These are phyloP conservation scores for Solanum pinnatisectum DNA, from an alignment of 257 asterid genomes.

Conservation along the genomic window DNA sequence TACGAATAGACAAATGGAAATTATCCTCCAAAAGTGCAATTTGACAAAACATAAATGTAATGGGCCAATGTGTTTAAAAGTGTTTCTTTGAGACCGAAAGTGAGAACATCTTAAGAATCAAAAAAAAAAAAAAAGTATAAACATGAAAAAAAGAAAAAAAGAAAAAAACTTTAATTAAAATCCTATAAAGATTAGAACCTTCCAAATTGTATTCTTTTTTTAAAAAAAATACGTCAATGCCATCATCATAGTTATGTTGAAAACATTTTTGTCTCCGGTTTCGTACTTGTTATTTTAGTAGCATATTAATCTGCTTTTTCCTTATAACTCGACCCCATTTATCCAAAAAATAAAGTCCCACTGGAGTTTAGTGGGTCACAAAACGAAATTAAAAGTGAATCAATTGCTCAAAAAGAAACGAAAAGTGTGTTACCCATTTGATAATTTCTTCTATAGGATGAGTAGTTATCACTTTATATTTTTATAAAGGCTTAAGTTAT, in stretches of 20 bases:
- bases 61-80: not conserved
- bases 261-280: not conserved
- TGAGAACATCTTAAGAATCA: not conserved
- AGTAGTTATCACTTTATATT: not conserved
- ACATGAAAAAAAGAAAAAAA: no score
- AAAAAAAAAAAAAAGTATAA: no score
- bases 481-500: not conserved
- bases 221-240: not conserved
- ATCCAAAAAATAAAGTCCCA: not conserved
- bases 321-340: not conserved
- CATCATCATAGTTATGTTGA: not conserved
- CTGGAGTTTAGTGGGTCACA: not conserved
- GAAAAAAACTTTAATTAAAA: not conserved
- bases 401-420: not conserved
- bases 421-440: not conserved
- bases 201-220: not conserved
- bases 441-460: not conserved
- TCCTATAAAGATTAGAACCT: not conserved
- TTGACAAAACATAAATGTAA: not conserved
- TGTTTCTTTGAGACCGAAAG: slow-evolving; percentile 2
- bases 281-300: not conserved
- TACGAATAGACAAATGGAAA: not conserved
- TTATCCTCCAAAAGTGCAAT: not conserved
- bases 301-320: not conserved
- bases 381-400: not conserved